phyloP scores from a whole-genome alignment of 768 basidiomycete genomes.

The Mycena albidolilacea region DNA sequence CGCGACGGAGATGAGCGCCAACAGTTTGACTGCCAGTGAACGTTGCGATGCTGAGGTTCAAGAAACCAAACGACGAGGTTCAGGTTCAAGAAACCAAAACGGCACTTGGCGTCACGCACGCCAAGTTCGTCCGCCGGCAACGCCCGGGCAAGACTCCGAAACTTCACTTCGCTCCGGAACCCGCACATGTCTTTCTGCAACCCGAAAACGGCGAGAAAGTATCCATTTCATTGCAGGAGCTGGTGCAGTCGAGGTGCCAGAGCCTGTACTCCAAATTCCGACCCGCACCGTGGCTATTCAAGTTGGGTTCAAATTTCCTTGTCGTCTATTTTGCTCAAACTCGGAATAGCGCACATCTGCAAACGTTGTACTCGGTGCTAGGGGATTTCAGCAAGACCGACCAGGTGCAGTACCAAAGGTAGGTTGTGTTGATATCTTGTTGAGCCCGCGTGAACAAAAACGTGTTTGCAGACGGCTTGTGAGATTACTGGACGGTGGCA shows the following conservation, averaged over 20 bases:
- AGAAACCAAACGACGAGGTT: not conserved
- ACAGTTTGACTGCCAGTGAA: too few species aligned
- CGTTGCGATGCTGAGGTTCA: too few species aligned
- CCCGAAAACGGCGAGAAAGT: constrained; percentile 39
- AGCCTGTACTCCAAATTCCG: constrained; percentile 59
- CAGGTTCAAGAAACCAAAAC: not conserved
- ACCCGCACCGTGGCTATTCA: constrained; percentile 66
- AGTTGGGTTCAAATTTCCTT: constrained; percentile 32
- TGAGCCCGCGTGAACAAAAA: not conserved
- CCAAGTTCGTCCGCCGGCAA: constrained; percentile 4
- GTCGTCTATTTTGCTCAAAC: not conserved
- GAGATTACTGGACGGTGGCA: constrained; percentile 72
- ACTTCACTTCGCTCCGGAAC: constrained; percentile 23
- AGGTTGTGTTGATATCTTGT: not conserved
- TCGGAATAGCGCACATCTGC: constrained; percentile 63
- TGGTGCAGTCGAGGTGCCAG: constrained; percentile 60
- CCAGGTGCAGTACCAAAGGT: constrained; percentile 63
- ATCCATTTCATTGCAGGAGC: constrained; percentile 50
- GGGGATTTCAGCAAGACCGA: constrained; percentile 74
- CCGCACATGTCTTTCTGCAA: constrained; percentile 19
- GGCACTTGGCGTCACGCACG: constrained; percentile 20
- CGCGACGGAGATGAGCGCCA: too few species aligned
- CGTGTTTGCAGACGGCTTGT: constrained; percentile 58
- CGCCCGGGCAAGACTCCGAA: constrained; percentile 19
- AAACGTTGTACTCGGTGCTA: constrained; percentile 71